phyloP scores from a whole-genome alignment of 2,329 filamentous ascomycete species.

The Phaeosphaeriaceae sp. region DNA sequence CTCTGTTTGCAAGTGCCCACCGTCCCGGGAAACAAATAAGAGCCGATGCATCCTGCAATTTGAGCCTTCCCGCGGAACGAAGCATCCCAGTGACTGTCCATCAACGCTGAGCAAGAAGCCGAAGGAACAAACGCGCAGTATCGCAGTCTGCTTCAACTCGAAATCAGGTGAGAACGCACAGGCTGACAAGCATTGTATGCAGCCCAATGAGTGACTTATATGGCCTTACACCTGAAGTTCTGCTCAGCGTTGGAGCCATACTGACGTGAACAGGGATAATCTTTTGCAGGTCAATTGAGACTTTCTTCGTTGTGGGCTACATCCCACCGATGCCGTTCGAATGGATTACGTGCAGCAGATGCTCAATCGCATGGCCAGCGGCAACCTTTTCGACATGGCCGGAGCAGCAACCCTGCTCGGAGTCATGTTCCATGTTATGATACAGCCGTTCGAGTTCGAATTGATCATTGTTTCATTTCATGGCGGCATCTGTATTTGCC shows the following conservation, averaged over 20 bases:
- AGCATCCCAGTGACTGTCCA: neutral
- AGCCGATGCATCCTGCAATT: neutral
- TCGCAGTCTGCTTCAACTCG: too few relatives aligned
- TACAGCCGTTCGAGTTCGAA: conserved; percentile 31
- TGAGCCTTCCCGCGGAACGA: neutral
- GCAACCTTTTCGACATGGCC: conserved; percentile 3
- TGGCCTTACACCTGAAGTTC: too few relatives aligned
- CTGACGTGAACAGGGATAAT: too few relatives aligned
- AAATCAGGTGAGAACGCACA: too few relatives aligned
- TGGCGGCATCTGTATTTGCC: conserved; percentile 14
- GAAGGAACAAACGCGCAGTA: too few relatives aligned
- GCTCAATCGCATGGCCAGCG: conserved; percentile 7
- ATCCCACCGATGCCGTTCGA: neutral
- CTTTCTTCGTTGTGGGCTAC: neutral
- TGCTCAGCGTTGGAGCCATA: too few relatives aligned
- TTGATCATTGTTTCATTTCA: conserved; percentile 35
- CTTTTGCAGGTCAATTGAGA: too few relatives aligned
- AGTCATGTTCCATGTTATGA: conserved; percentile 26
- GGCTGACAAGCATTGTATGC: too few relatives aligned
- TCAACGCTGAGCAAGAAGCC: too few relatives aligned
- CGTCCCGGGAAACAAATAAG: neutral
- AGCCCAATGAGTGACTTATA: too few relatives aligned
- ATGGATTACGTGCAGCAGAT: neutral
- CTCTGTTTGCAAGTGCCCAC: neutral
- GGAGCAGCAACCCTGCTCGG: conserved; percentile 18